Evolutionary conservation across 208 protist species (phyloP), one percentile per base, ranked within the genome.

Genomic region (Tritrichomonas foetus): DNA sequence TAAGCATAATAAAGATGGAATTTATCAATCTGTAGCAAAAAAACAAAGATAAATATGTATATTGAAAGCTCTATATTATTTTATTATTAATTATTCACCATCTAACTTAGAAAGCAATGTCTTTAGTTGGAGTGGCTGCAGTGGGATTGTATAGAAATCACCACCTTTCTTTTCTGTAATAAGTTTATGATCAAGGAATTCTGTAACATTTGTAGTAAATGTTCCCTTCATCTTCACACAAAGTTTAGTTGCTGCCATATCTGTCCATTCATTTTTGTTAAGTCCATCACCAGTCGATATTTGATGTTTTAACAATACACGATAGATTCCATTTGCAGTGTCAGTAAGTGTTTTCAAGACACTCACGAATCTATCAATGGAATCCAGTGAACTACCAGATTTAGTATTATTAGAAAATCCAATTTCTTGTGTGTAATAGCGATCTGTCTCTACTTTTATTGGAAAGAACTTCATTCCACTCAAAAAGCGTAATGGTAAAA

Each of bases 101-200:
- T 61, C 53, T 22, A 84, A 25, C 53, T 25, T 84, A n/a, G 27
- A 3, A 11, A 84, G 11, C 22, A 84, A 84, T n/a, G 36, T 16
- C n/a, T 49, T 3, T 27, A 84, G 44, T n/a, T 84, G 74, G 3
- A 47, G 16, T n/a, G 20, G 36, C 22, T 3, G 3, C 25, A 84
- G 25, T 33, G 74, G 74, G 9, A 84, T 84, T n/a, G 74, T 84
- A n/a, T 33, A 84, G 8, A 53, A 53, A 22, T 84, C 74, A 33
- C n/a, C 13, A 53, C 36, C 74, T 44, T 84, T 84, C 44, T 84
- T 84, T 20, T 84, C n/a, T 33, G 74, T 13, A n/a, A 84, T 53
- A 53, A 84, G 44, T 30, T 53, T 84, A 30, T 84, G 74, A 30
- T 84, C 74, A 3, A 84, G 36, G n/a, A 84, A 84, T n/a, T 84